Evolutionary conservation across 768 basidiomycete genomes (phyloP), one percentile per base, ranked within the genome.

Genomic region (Podaxis rugospora): DNA sequence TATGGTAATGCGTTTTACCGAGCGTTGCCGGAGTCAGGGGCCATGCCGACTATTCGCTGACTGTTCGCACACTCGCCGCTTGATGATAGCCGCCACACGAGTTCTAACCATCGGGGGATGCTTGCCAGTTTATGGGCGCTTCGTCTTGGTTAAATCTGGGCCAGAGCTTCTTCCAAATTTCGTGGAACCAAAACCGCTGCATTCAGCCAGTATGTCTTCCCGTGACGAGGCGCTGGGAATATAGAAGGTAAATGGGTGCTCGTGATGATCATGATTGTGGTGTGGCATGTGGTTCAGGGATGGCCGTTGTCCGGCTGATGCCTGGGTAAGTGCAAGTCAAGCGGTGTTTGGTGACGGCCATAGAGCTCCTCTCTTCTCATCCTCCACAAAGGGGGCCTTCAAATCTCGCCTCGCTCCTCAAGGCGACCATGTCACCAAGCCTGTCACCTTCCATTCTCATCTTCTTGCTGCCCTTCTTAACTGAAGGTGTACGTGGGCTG

Each of bases 401-500:
- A 13, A 47, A 18, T 5, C 25, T 23, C 10, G 16, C 27, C n/a
- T 28, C 57, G 36, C 23, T 21, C 39, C 51, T 50, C 18, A 14
- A 28, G 18, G 42, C 27, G 9, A 23, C 57, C 37, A 46, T 46
- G 51, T 16, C 49, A 28, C 42, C 16, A n/a, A 36, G 13, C 5
- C 27, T 46, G 3, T 23, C 28, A 5, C 25, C 40, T 21, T 2
- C 21, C 2, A 28, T 18, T 16, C 18, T 53, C 7, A 11, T 53
- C 11, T 35, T 11, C 16, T 35, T 37, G 25, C 51, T 60, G 28
- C 40, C 51, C 59, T 60, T 60, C 59, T 53, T 60, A 10, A 37
- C 51, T 60, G 59, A 54, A 60, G 59, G 59, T 46, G 59, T 42
- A 53, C 25, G 58, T 74, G 42, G 66, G 64, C 14, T 80, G 79